Conservation (phyloP, 2,329 filamentous ascomycete species). For the Westerdykella aurantiaca region DNA sequence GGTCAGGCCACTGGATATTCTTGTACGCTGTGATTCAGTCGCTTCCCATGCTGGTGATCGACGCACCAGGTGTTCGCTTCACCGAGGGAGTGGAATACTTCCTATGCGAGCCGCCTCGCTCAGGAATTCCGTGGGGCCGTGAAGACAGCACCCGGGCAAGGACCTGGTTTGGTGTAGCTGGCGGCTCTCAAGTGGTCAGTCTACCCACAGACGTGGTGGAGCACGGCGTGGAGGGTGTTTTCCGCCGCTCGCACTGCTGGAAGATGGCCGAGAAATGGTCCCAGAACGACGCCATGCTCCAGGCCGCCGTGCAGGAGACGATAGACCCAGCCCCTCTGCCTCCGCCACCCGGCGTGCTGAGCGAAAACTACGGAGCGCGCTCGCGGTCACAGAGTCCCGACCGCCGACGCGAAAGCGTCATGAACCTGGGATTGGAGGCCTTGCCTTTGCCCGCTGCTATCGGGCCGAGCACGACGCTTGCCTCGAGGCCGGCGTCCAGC, state of each 20-base stretch:
- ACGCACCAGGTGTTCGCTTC: constrained; percentile 63
- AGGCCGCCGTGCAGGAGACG: constrained; percentile 32
- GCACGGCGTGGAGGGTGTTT: constrained; percentile 62
- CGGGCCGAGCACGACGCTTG: constrained; percentile 30
- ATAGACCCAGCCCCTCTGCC: constrained; percentile 26
- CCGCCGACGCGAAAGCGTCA: constrained; percentile 39
- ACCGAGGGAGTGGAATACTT: constrained; percentile 76
- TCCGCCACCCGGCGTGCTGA: constrained; percentile 26
- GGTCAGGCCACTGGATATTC: constrained; percentile 76
- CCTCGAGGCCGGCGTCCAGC: constrained; percentile 25
- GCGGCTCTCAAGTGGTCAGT: constrained; percentile 56
- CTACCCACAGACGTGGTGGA: constrained; percentile 60
- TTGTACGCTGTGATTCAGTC: constrained; percentile 72
- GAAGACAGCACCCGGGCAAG: constrained; percentile 53
- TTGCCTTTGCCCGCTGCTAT: constrained; percentile 43
- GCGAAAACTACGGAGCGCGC: constrained; percentile 10
- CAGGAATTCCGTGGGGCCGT: constrained; percentile 66
- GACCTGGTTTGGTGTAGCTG: constrained; percentile 70
- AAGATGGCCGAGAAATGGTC: constrained; percentile 58
- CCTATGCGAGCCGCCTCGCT: constrained; percentile 68
- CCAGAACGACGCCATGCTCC: constrained; percentile 30
- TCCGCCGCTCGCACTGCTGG: constrained; percentile 66
- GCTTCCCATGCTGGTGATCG: constrained; percentile 69
- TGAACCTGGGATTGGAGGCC: constrained; percentile 44
- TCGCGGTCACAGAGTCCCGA: constrained; percentile 26